phyloP scores from a whole-genome alignment of 768 basidiomycete species.

The Pisolithus marmoratus region DNA sequence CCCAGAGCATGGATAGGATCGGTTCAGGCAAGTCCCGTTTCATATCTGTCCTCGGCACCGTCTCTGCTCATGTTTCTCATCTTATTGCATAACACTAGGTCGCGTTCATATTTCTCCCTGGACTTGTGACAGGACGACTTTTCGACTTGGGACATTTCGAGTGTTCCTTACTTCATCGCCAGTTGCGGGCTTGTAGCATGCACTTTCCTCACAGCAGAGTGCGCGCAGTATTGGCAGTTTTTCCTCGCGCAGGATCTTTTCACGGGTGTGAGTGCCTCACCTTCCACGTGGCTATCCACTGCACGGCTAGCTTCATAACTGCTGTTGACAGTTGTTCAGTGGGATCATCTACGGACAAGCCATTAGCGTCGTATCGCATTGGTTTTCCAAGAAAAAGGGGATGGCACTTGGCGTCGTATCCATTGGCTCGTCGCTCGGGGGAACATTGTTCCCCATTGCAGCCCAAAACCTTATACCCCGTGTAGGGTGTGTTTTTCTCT shows the following conservation, averaged over 20 bases:
- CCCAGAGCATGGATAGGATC: constrained; percentile 80
- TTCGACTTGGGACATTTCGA: constrained; percentile 72
- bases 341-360: constrained; percentile 63
- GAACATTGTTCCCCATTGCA: constrained; percentile 60
- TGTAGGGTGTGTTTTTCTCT: constrained; percentile 42
- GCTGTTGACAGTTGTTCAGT: constrained; percentile 26
- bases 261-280: constrained; percentile 46
- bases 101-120: constrained; percentile 56
- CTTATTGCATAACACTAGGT: constrained; percentile 13
- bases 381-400: constrained; percentile 59
- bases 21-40: constrained; percentile 42
- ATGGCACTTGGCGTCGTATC: constrained; percentile 61
- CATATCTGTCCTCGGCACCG: background rate
- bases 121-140: constrained; percentile 57
- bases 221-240: constrained; percentile 73
- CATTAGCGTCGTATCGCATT: constrained; percentile 58
- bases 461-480: constrained; percentile 47
- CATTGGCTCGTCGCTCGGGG: constrained; percentile 63
- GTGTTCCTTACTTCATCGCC: constrained; percentile 39
- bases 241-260: constrained; percentile 68
- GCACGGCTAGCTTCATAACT: background rate
- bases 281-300: background rate
- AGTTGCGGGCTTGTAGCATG: constrained; percentile 47
- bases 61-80: background rate
- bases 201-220: constrained; percentile 67